Conservation (phyloP, 129 eudicot species). For the Daucus carota region DH1_v3.0 NC_030382.2:54299501-54300000, state of each 20-base stretch:
- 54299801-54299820: conserved; percentile 27
- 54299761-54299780: conserved; percentile 22
- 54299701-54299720: neutral
- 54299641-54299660: neutral
- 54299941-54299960: no score
- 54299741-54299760: neutral
- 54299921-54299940: no score
- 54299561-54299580: conserved; percentile 17
- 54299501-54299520: no score
- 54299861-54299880: no score
- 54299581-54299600: conserved; percentile 11
- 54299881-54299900: no score
- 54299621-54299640: neutral
- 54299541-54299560: conserved; percentile 6
- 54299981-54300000: no score
- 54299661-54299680: neutral
- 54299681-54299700: no score
- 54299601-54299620: conserved; percentile 21
- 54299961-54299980: no score
- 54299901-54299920: no score
- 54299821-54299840: conserved; percentile 17
- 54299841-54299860: no score
- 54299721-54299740: neutral
- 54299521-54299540: no score
- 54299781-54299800: conserved; percentile 38